Evolutionary conservation across 495 filamentous ascomycete species (phyloP), one percentile per base, ranked within the genome.

Genomic region (Astrocystis sublimbata): DNA sequence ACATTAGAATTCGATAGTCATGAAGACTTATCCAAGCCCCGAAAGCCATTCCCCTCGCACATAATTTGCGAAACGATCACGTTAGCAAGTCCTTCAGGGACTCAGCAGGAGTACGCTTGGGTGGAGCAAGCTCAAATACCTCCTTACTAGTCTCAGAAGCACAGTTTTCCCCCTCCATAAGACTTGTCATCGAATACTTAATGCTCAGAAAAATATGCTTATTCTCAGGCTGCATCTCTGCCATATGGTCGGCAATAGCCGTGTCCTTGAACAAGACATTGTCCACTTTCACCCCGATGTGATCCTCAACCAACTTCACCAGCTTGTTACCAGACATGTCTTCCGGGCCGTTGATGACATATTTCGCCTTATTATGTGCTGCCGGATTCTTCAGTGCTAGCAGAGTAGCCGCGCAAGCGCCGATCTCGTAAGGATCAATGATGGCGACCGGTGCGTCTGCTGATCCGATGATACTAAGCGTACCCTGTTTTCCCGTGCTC

Each of bases 331-430:
- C 79, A 35, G 71, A 76, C 4, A 79, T 70, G 45, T 80, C 75
- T 45, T 74, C 75, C 0, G 77, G 78, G 15, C 78, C 78, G 60
- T 77, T 80, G 9, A 81, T n/a, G 17, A 77, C 69, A 50, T 79
- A 79, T 52, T 68, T 76, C 10, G 71, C 70, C 52, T 69, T 68
- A 61, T 78, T 77, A 63, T 79, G 77, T 6, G 38, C 30, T 8
- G 68, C 10, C 24, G 66, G 12, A 35, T 81, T 72, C 6, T 72
- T 65, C 40, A 73, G 61, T 4, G 66, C 41, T 35, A 81, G 56
- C 2, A 81, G 75, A 53, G 69, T 70, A 21, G 78, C 77, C 15
- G 78, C 78, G 61, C 79, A 38, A 15, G 66, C 38, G 13, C 79
- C 79, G 46, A 81, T 63, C 0, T 81, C 79, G 4, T 71, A 21